These are phyloP conservation scores for Flaveria floridana DNA, from an alignment of 140 eudicot species.

Conservation along the genomic window DNA sequence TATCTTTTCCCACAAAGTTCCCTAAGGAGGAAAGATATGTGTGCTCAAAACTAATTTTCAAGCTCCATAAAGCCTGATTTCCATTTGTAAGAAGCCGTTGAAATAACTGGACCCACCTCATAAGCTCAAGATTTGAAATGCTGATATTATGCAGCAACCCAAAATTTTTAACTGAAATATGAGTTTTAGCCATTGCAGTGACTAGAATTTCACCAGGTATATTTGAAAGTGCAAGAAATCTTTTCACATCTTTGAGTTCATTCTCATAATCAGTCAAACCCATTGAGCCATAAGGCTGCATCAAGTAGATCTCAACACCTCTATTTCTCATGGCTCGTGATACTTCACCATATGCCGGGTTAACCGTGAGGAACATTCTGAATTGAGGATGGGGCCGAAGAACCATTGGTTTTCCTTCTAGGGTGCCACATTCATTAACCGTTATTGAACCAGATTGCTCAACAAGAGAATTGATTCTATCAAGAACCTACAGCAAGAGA, in stretches of 20 bases:
- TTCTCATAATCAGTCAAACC: slow-evolving; percentile 38
- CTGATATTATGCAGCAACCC: slow-evolving; percentile 48
- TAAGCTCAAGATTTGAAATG: slow-evolving; percentile 80
- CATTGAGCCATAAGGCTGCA: slow-evolving; percentile 66
- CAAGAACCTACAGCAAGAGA: slow-evolving; percentile 72
- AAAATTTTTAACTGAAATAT: slow-evolving; percentile 52
- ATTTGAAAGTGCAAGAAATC: slow-evolving; percentile 69
- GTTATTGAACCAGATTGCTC: slow-evolving; percentile 93
- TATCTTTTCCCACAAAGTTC: slow-evolving; percentile 58
- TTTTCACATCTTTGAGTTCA: slow-evolving; percentile 65
- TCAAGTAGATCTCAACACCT: slow-evolving; percentile 83
- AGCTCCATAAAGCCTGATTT: slow-evolving; percentile 71
- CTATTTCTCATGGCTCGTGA: slow-evolving; percentile 97
- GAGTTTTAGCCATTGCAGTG: slow-evolving; percentile 83
- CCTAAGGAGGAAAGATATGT: slow-evolving; percentile 92
- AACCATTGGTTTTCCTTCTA: slow-evolving; percentile 78
- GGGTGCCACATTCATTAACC: slow-evolving; percentile 86
- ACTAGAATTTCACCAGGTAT: slow-evolving; percentile 60
- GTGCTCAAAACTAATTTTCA: slow-evolving; percentile 83
- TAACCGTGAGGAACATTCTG: slow-evolving; percentile 88
- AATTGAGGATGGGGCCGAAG: slow-evolving; percentile 84
- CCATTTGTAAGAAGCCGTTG: slow-evolving; percentile 71
- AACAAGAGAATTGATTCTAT: slow-evolving; percentile 89
- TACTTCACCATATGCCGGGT: slow-evolving; percentile 86
- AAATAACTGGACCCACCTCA: slow-evolving; percentile 89